A percentile compares a stretch with the other conserved stretches of the same genome.
Evolutionary conservation across 164 flowering plant species (phyloP).

Genomic region (Magnolia sinica): DNA sequence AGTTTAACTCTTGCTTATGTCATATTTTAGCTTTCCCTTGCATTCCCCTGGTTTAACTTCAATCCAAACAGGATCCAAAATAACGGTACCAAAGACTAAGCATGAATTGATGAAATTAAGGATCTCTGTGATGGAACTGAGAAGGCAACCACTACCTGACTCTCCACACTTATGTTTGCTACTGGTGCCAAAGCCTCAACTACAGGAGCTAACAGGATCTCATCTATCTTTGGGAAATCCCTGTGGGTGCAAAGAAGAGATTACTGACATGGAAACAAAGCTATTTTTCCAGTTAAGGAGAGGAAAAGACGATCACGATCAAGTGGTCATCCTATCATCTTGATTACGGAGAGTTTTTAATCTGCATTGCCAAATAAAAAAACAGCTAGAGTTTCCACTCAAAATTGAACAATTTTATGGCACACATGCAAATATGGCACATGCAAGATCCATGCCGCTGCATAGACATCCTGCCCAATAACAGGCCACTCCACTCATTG

Average conservation of each 20-base stretch:
- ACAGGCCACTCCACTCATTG: background rate
- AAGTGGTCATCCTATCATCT: background rate
- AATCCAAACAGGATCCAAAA: background rate
- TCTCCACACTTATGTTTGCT: slow-evolving; percentile 76
- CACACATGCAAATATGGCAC: no score
- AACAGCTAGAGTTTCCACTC: no score
- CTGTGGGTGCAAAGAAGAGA: slow-evolving; percentile 32
- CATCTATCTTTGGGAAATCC: slow-evolving; percentile 68
- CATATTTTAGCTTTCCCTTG: no score
- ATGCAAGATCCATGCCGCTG: no score
- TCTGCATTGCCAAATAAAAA: background rate
- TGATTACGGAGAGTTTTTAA: background rate
- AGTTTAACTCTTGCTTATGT: no score
- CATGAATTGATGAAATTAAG: slow-evolving; percentile 1
- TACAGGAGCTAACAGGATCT: slow-evolving; percentile 58
- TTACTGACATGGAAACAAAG: background rate
- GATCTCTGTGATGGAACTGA: background rate
- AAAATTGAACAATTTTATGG: no score
- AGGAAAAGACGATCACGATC: background rate
- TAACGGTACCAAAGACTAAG: background rate
- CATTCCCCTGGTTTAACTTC: no score
- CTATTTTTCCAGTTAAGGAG: background rate
- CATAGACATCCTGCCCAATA: no score
- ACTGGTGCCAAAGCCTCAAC: slow-evolving; percentile 64
- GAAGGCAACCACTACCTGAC: slow-evolving; percentile 56